Conservation (phyloP, 2,329 filamentous ascomycete genomes). For the Ascomycota sp. region DNA sequence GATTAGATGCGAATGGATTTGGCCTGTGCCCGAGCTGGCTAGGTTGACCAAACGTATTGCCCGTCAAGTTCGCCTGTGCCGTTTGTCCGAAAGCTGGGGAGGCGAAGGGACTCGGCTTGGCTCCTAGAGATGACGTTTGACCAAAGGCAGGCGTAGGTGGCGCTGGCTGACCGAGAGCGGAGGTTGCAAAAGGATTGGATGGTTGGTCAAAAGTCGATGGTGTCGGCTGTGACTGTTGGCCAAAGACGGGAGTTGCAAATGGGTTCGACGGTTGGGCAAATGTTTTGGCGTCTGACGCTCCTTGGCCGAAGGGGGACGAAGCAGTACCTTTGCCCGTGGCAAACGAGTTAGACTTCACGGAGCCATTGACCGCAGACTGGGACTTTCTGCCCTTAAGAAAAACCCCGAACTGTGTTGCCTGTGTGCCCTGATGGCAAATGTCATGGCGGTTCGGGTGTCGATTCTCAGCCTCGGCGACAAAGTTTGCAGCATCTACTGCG, state of each 20-base stretch:
- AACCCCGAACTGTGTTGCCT: slow-evolving; percentile 22
- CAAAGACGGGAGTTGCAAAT: slow-evolving; percentile 14
- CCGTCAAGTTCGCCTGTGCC: slow-evolving; percentile 10
- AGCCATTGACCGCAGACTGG: slow-evolving; percentile 7
- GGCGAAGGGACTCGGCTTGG: slow-evolving; percentile 15
- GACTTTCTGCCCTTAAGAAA: slow-evolving; percentile 20
- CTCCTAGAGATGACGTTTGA: slow-evolving; percentile 16
- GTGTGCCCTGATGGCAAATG: slow-evolving; percentile 27
- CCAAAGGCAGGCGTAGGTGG: slow-evolving; percentile 17
- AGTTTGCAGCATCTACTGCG: slow-evolving; percentile 50
- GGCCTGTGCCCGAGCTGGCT: slow-evolving; percentile 16
- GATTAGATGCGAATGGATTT: slow-evolving; percentile 14
- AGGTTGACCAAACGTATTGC: slow-evolving; percentile 13
- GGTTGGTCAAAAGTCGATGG: slow-evolving; percentile 19
- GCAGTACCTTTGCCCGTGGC: slow-evolving; percentile 7
- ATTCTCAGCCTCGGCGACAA: slow-evolving; percentile 42
- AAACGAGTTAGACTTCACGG: slow-evolving; percentile 21
- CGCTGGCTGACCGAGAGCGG: slow-evolving; percentile 16
- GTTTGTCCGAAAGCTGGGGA: slow-evolving; percentile 15
- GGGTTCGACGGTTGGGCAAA: slow-evolving; percentile 12
- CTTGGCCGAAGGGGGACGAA: slow-evolving; percentile 12
- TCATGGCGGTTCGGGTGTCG: slow-evolving; percentile 60
- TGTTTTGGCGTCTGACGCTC: slow-evolving; percentile 9
- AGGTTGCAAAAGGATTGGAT: too few relatives aligned
- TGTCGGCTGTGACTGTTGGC: slow-evolving; percentile 14